phyloP scores from a whole-genome alignment of 345 rosid genomes.

The Salix koriyanagi region DNA sequence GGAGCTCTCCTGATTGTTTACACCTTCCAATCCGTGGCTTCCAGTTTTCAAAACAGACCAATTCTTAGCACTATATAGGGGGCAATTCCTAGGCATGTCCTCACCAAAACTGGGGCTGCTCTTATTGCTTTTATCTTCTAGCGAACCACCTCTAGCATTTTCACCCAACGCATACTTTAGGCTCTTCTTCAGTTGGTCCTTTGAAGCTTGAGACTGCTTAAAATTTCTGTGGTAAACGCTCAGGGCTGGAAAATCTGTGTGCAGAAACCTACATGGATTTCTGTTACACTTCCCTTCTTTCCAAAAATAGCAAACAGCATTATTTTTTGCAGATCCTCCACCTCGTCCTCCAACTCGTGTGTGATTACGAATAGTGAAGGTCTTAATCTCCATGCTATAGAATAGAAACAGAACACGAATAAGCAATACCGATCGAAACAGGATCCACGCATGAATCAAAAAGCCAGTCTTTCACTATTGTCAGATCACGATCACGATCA shows the following conservation, averaged over 20 bases:
- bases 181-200: constrained; percentile 3
- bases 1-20: background rate
- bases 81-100: too few relatives aligned
- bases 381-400: constrained; percentile 2
- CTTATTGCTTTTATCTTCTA: background rate
- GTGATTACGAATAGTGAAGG: background rate
- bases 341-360: background rate
- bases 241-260: background rate
- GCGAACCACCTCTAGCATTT: background rate
- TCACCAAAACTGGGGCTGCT: background rate
- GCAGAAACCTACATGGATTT: constrained; percentile 35
- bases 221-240: background rate
- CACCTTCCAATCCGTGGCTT: background rate
- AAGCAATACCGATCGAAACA: background rate
- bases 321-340: background rate
- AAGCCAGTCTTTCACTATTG: too few relatives aligned
- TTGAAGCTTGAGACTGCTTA: background rate
- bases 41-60: too few relatives aligned
- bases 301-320: constrained; percentile 16
- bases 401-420: background rate
- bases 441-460: too few relatives aligned
- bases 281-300: constrained; percentile 27
- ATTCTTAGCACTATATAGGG: too few relatives aligned
- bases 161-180: background rate
- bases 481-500: too few relatives aligned